These are phyloP conservation scores for Leavenworthia alabamica DNA, from an alignment of 345 rosid species.

Conservation along the genomic window DNA sequence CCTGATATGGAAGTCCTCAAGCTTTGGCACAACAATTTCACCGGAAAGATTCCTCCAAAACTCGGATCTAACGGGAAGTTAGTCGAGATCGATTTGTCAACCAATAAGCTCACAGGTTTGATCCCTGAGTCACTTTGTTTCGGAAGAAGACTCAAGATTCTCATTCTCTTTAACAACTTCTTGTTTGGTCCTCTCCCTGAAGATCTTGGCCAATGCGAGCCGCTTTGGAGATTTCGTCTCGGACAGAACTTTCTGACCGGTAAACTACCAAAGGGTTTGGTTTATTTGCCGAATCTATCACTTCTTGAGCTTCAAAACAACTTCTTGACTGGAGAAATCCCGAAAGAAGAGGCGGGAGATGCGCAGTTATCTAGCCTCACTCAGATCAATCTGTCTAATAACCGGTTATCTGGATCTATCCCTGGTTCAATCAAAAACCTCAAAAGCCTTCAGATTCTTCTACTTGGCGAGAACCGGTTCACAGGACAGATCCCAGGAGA, in stretches of 20 bases:
- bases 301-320: slow-evolving; percentile 81
- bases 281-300: slow-evolving; percentile 57
- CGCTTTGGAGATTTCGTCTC: slow-evolving; percentile 58
- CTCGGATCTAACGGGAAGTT: slow-evolving; percentile 72
- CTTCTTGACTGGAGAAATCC: slow-evolving; percentile 47
- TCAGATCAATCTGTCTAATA: slow-evolving; percentile 68
- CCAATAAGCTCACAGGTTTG: slow-evolving; percentile 80
- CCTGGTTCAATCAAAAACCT: slow-evolving; percentile 62
- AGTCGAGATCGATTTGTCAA: slow-evolving; percentile 63
- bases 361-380: slow-evolving; percentile 32
- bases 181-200: slow-evolving; percentile 76
- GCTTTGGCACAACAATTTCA: slow-evolving; percentile 90
- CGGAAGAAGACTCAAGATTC: slow-evolving; percentile 45
- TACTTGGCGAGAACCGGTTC: slow-evolving; percentile 55
- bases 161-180: slow-evolving; percentile 76
- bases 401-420: slow-evolving; percentile 57
- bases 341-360: slow-evolving; percentile 28
- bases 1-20: slow-evolving; percentile 50
- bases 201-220: slow-evolving; percentile 59
- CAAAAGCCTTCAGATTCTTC: slow-evolving; percentile 63
- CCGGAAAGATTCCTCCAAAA: slow-evolving; percentile 61
- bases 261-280: slow-evolving; percentile 58
- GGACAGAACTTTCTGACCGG: slow-evolving; percentile 79
- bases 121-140: slow-evolving; percentile 52
- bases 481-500: slow-evolving; percentile 63